Base-by-base conservation (phyloP, 768 basidiomycete genomes). In the Lactifluus piperatus region DNA sequence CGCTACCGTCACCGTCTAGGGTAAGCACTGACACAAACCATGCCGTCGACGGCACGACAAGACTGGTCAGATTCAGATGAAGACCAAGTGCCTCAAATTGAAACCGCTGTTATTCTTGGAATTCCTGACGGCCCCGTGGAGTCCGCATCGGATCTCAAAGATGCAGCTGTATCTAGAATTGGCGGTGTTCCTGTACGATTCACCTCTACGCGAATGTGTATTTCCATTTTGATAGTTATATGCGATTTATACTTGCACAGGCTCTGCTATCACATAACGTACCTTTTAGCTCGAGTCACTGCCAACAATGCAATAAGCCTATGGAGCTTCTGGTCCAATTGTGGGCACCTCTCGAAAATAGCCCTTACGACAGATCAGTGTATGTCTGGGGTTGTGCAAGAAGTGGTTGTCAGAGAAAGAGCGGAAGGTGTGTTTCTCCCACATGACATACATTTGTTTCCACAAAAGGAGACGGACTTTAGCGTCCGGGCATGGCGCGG, bases 341-440 rank as follows among this genome's bases (percentile, higher is more conserved):
- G 66, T 94, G 90, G 88, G 93, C 89, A 70, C 93, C 93, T 0
- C 82, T 94, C 65, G 87, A 93, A 67, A 76, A 85, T 37, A 94
- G 89, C 65, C 81, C 86, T 5, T 84, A 86, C 79, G 92, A 95
- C 67, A 80, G 93, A 53, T 87, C 84, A 3, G 73, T 94, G 48
- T 94, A 93, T 65, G 77, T 92, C 22, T 94, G 90, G 86, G 91
- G 83, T 11, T 95, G 92, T 66, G 75, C 87, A 2, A 76, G 79
- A 36, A 71, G 79, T 4, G 68, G 74, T 14, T 95, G 92, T 72
- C 91, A 94, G 68, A 76, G 79, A 55, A 85, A 86, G 71, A 74
- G 77, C 22, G 89, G 88, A 67, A 87, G 90, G 91, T 89, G 73
- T 70, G 85, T 71, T 49, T 46, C 55, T 53, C n/a, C n/a, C 37